phyloP scores from a whole-genome alignment of 2,329 filamentous ascomycete species.

The Xylariaceae sp. region DNA sequence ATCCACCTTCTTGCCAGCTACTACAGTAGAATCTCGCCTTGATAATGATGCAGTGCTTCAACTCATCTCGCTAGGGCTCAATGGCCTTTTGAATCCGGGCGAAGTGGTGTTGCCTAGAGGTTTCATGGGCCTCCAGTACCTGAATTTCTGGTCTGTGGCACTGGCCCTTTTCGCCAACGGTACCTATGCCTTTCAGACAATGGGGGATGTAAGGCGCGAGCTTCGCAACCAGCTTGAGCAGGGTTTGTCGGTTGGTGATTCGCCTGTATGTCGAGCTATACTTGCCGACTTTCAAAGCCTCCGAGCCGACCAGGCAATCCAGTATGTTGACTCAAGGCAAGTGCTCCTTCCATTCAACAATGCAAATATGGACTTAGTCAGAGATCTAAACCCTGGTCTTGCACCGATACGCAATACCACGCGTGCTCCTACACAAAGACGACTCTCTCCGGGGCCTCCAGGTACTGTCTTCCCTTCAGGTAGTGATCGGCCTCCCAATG shows the following conservation, averaged over 20 bases:
- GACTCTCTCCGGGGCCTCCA: neutral
- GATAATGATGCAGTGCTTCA: too few relatives aligned
- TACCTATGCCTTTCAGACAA: neutral
- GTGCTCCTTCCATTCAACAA: neutral
- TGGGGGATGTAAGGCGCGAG: neutral
- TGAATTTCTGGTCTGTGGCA: neutral
- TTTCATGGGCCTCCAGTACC: neutral
- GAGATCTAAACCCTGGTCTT: neutral
- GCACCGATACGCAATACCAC: neutral
- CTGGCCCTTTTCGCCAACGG: neutral
- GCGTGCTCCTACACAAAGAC: neutral
- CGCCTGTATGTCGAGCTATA: neutral
- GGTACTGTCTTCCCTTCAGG: neutral
- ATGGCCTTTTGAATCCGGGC: too few relatives aligned
- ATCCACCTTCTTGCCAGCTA: too few relatives aligned
- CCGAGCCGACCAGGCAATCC: neutral
- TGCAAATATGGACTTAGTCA: neutral
- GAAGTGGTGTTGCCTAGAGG: neutral
- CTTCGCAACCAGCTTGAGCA: neutral
- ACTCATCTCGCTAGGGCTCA: too few relatives aligned
- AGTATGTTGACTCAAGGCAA: neutral
- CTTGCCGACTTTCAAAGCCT: neutral
- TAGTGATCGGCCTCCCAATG: neutral
- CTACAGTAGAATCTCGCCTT: too few relatives aligned
- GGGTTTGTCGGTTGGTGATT: neutral